phyloP scores from a whole-genome alignment of 2,329 filamentous ascomycete genomes.

The Phialophora chinensis region DNA sequence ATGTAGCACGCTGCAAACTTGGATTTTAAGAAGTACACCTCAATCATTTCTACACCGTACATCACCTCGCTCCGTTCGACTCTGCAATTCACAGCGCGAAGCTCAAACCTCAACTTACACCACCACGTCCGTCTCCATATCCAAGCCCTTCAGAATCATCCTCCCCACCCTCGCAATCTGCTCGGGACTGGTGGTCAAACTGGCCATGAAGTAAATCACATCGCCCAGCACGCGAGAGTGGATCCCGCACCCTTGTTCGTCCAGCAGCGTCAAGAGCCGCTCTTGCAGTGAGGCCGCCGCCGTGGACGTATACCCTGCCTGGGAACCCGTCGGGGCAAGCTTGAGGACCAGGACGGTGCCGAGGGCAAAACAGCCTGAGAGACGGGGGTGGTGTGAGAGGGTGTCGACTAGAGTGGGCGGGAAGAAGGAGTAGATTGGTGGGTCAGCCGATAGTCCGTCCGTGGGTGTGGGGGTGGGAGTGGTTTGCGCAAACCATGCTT shows the following conservation, averaged over 20 bases:
- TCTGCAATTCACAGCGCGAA: not conserved
- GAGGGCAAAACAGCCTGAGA: slow-evolving; percentile 73
- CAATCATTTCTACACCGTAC: not conserved
- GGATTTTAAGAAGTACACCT: too few species aligned
- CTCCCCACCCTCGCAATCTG: slow-evolving; percentile 33
- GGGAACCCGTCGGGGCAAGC: slow-evolving; percentile 55
- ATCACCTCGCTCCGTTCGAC: not conserved
- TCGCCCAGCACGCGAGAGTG: slow-evolving; percentile 67
- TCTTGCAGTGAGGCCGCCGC: slow-evolving; percentile 61
- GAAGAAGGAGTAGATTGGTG: slow-evolving; percentile 72
- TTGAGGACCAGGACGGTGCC: slow-evolving; percentile 76
- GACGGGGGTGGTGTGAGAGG: slow-evolving; percentile 62
- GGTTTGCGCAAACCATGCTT: not conserved
- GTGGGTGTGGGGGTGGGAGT: not conserved
- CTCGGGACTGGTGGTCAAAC: slow-evolving; percentile 56
- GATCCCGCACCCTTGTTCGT: slow-evolving; percentile 52
- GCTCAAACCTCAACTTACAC: not conserved
- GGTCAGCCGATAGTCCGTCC: not conserved
- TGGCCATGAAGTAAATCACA: slow-evolving; percentile 67
- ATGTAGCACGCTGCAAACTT: not conserved
- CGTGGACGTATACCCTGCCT: slow-evolving; percentile 63
- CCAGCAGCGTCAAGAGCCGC: slow-evolving; percentile 49
- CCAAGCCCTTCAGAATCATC: slow-evolving; percentile 35
- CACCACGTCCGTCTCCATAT: slow-evolving; percentile 19
- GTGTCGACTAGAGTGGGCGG: slow-evolving; percentile 62